phyloP scores from a whole-genome alignment of 345 rosid species.

The Jatropha curcas region DNA sequence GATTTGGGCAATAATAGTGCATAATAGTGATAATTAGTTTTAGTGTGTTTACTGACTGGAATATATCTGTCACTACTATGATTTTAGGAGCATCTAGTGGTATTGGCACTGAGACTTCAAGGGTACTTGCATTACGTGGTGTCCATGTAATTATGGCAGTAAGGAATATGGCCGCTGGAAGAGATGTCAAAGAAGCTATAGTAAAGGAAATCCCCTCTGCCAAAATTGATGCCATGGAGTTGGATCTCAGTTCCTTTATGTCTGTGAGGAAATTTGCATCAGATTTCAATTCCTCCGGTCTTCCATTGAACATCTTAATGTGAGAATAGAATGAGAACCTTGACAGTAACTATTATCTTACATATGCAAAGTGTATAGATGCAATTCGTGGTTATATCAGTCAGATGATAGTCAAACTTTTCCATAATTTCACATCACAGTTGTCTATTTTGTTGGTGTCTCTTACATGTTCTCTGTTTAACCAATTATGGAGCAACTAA shows the following conservation, averaged over 20 bases:
- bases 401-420: neutral
- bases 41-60: neutral
- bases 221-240: conserved; percentile 67
- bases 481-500: neutral
- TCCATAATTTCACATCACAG: neutral
- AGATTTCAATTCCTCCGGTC: conserved; percentile 51
- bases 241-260: conserved; percentile 73
- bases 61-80: neutral
- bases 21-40: neutral
- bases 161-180: conserved; percentile 59
- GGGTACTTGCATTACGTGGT: conserved; percentile 80
- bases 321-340: conserved; percentile 26
- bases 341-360: neutral
- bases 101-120: conserved; percentile 64
- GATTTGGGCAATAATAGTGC: neutral
- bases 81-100: conserved; percentile 76
- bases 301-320: conserved; percentile 65
- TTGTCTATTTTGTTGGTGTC: neutral
- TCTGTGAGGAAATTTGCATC: conserved; percentile 65
- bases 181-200: conserved; percentile 55
- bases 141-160: conserved; percentile 70
- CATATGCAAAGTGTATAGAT: neutral
- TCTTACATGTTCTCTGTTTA: neutral
- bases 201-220: conserved; percentile 53
- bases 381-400: neutral